A percentile compares a stretch with the other conserved stretches of the same genome.
Conservation (phyloP, 1,284 basidiomycete species). For the Singerocomus rubriflavus region DNA sequence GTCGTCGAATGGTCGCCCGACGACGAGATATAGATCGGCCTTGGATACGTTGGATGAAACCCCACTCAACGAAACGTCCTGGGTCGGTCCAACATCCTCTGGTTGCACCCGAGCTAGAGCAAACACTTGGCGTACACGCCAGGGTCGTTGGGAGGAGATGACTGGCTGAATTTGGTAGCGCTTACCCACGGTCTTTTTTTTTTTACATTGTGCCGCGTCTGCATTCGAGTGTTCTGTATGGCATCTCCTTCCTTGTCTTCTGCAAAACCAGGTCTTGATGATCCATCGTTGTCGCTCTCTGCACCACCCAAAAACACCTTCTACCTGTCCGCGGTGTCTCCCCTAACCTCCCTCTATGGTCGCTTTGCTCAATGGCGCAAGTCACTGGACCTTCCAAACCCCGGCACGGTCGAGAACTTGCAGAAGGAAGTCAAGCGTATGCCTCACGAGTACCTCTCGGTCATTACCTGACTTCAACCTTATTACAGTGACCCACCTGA, state of each 20-base stretch:
- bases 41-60: too few relatives aligned
- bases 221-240: conserved; percentile 33
- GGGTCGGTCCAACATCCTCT: too few relatives aligned
- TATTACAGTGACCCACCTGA: conserved; percentile 77
- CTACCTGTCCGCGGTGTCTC: conserved; percentile 42
- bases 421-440: conserved; percentile 88
- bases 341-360: conserved; percentile 64
- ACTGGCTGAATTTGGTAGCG: conserved; percentile 13
- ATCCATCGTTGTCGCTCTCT: conserved; percentile 33
- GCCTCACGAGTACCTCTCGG: conserved; percentile 22
- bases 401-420: conserved; percentile 87
- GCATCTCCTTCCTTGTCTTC: conserved; percentile 38
- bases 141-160: background rate
- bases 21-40: too few relatives aligned
- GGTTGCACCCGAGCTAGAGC: too few relatives aligned
- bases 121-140: background rate
- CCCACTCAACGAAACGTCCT: too few relatives aligned
- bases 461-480: conserved; percentile 11
- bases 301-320: conserved; percentile 14
- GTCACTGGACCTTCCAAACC: conserved; percentile 78
- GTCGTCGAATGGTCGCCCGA: too few relatives aligned
- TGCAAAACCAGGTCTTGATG: conserved; percentile 36
- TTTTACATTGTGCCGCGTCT: conserved; percentile 14
- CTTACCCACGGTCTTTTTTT: conserved; percentile 41
- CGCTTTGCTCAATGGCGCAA: conserved; percentile 79